Base-by-base conservation (phyloP, 2,329 filamentous ascomycete species). In the Pestalotiopsis fici region DNA sequence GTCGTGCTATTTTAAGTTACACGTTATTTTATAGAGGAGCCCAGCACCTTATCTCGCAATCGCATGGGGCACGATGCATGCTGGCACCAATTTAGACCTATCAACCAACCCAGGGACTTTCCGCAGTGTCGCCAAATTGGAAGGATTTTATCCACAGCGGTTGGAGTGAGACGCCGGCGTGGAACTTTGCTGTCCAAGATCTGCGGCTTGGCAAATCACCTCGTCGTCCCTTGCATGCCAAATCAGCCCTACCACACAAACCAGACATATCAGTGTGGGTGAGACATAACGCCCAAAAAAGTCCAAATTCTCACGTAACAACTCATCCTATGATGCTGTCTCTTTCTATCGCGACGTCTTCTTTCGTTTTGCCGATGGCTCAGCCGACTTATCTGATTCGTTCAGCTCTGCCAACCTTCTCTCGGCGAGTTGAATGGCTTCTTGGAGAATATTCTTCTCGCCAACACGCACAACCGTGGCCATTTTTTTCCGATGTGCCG, bases 391-490 rank as follows among this genome's bases (percentile, higher is more conserved):
- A 6, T 68, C 66, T 27, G 55, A 67, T 39, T 64, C 66, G 18
- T 66, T 60, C 18, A 74, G 37, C 25, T 69, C 68, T 18, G 69
- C 69, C 18, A 76, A 60, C 65, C 73, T 76, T 43, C 73, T 75
- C 70, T 77, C 78, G 60, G 78, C 70, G 15, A 78, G 72, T 12
- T 69, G 71, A 67, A 86, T 82, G 1, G 89, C 83, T 73, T 88
- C 84, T 66, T 83, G 79, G 27, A 94, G 75, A 5, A 95, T 82
- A 71, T 85, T 84, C 77, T 94, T 94, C 79, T 95, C 93, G 15
- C 92, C 93, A 2, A 90, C 79, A 68, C 93, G 86, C 43, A 94
- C 91, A 63, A 87, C 81, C 25, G 90, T 74, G 0, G 92, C 92
- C 89, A 92, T 92, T 56, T 79, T 81, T 15, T 77, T 77, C 62